A percentile compares a stretch with the other conserved stretches of the same genome.
phyloP scores from a whole-genome alignment of 139 green algal species.

The Zygnema circumcarinatum region DNA sequence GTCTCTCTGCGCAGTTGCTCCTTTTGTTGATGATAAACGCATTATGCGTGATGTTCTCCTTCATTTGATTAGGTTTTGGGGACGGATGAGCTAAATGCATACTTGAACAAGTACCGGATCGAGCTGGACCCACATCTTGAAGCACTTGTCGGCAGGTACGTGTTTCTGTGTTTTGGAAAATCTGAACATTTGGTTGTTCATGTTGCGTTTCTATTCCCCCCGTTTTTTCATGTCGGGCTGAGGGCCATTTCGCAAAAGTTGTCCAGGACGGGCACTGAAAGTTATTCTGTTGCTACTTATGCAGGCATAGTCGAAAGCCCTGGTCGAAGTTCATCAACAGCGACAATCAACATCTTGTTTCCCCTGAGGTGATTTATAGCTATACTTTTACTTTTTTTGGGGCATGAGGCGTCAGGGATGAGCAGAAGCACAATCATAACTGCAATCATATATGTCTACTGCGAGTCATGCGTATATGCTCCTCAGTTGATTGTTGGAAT shows the following conservation, averaged over 20 bases:
- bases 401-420: neutral
- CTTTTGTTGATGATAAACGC: too few relatives aligned
- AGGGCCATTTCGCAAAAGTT: neutral
- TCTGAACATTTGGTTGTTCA: neutral
- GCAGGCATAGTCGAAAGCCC: constrained; percentile 81
- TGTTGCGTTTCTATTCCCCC: neutral
- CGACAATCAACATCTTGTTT: constrained; percentile 95
- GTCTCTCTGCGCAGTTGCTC: too few relatives aligned
- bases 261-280: too few relatives aligned
- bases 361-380: constrained; percentile 73
- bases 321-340: constrained; percentile 93
- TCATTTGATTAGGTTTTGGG: constrained; percentile 89
- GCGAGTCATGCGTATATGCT: constrained; percentile 4
- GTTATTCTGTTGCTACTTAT: constrained; percentile 65
- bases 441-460: too few relatives aligned
- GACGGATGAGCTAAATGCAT: constrained; percentile 87
- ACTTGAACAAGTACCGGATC: constrained; percentile 96
- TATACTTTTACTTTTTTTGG: neutral
- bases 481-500: neutral
- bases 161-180: neutral
- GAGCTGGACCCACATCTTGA: constrained; percentile 96
- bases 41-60: too few relatives aligned
- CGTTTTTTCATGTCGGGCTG: neutral
- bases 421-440: neutral
- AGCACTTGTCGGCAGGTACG: constrained; percentile 58